A percentile compares a stretch with the other conserved stretches of the same genome.
Evolutionary conservation across 495 filamentous ascomycete species (phyloP).

Genomic region (Margaritispora aquatica): DNA sequence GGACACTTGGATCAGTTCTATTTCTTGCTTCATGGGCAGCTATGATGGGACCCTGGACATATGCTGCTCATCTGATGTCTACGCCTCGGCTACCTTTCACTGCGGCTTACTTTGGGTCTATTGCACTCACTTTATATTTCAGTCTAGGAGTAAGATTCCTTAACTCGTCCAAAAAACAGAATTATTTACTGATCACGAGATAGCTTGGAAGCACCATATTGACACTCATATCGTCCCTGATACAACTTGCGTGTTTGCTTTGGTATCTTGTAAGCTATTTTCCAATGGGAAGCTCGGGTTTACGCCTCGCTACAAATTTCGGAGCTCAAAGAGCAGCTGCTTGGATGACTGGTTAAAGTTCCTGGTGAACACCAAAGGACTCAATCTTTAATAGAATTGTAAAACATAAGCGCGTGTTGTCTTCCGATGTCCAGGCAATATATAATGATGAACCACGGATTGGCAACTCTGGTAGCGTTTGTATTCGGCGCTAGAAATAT

Average conservation of each 20-base stretch:
- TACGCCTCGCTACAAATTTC: conserved; percentile 75
- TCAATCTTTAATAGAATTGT: background rate
- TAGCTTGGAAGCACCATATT: conserved; percentile 76
- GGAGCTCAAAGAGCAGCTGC: conserved; percentile 76
- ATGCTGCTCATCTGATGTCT: conserved; percentile 80
- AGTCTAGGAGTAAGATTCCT: conserved; percentile 68
- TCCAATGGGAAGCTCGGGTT: conserved; percentile 76
- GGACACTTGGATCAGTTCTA: conserved; percentile 85
- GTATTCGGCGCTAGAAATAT: no score
- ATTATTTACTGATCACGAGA: conserved; percentile 6
- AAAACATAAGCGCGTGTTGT: background rate
- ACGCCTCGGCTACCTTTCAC: conserved; percentile 86
- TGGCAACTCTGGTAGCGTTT: no score
- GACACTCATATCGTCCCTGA: conserved; percentile 74
- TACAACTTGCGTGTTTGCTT: conserved; percentile 73
- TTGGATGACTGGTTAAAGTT: conserved; percentile 68
- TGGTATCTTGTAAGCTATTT: conserved; percentile 99
- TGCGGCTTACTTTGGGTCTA: conserved; percentile 93
- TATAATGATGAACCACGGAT: no score
- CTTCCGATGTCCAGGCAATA: background rate
- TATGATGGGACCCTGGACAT: conserved; percentile 81
- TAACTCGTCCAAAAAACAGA: background rate
- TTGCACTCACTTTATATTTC: conserved; percentile 85
- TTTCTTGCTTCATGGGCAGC: conserved; percentile 93
- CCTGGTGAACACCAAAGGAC: background rate